phyloP scores from a whole-genome alignment of 2,329 filamentous ascomycete genomes.

The Aschersonia sp. region DNA sequence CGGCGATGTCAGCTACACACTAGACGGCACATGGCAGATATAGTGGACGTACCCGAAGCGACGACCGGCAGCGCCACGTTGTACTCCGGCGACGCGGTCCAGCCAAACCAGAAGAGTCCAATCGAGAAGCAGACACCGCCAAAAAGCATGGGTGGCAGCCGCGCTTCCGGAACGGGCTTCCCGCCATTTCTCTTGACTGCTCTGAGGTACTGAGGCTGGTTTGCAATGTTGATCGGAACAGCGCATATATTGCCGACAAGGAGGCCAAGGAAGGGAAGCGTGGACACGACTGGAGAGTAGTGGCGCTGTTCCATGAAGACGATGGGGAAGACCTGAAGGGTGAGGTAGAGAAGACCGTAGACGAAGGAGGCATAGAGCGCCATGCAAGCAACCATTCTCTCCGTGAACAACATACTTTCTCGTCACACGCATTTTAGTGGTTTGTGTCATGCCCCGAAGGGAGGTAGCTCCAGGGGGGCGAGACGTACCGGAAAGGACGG shows the following conservation, averaged over 20 bases:
- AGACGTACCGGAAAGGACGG: conserved; percentile 18
- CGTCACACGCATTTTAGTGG: background rate
- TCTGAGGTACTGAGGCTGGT: conserved; percentile 43
- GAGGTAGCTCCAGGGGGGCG: background rate
- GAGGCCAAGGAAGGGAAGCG: conserved; percentile 46
- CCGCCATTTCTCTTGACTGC: conserved; percentile 18
- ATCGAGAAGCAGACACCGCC: conserved; percentile 25
- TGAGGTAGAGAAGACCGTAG: conserved; percentile 42
- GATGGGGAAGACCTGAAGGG: conserved; percentile 27
- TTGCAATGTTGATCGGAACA: conserved; percentile 37
- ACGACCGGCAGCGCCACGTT: background rate
- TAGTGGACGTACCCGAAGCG: background rate
- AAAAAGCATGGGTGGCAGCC: conserved; percentile 28
- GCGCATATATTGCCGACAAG: conserved; percentile 41
- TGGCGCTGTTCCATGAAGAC: conserved; percentile 43
- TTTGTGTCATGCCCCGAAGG: background rate
- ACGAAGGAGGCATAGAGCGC: conserved; percentile 47
- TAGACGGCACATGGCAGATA: background rate
- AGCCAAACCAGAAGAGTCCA: conserved; percentile 20
- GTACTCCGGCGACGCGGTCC: background rate
- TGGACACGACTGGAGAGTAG: conserved; percentile 36
- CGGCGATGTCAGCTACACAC: background rate
- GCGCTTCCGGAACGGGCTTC: conserved; percentile 19
- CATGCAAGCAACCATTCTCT: conserved; percentile 52
- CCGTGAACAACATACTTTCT: conserved; percentile 32